phyloP scores from a whole-genome alignment of 2,329 filamentous ascomycete genomes.

The Albifimbria verrucaria region DNA sequence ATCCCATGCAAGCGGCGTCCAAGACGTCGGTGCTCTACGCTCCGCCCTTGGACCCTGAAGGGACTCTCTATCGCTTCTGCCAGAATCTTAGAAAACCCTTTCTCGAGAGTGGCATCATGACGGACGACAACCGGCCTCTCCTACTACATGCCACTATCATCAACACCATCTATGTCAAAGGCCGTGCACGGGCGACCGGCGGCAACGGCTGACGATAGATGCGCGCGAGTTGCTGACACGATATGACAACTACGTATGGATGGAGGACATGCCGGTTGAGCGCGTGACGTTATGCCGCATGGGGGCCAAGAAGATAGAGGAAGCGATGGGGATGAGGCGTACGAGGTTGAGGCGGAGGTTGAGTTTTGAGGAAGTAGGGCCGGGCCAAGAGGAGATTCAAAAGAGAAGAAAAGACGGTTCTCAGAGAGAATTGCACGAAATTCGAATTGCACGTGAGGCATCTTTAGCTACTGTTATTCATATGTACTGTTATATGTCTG shows the following conservation, averaged over 20 bases:
- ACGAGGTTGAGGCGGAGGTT: slow-evolving; percentile 52
- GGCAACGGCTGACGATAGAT: slow-evolving; percentile 47
- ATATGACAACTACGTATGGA: slow-evolving; percentile 69
- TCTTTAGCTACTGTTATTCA: no score
- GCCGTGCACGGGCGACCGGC: slow-evolving; percentile 24
- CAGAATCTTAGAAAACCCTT: slow-evolving; percentile 53
- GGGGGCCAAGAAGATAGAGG: slow-evolving; percentile 69
- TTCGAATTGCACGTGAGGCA: no score
- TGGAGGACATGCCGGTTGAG: slow-evolving; percentile 63
- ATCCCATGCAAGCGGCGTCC: slow-evolving; percentile 56
- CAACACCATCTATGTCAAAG: slow-evolving; percentile 82
- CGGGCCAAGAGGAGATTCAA: no score
- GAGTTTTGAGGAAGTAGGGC: slow-evolving; percentile 33
- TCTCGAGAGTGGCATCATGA: slow-evolving; percentile 51
- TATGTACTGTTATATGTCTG: no score
- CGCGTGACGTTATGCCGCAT: slow-evolving; percentile 78
- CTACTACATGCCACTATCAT: slow-evolving; percentile 81
- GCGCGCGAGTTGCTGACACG: slow-evolving; percentile 52
- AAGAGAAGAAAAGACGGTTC: no score
- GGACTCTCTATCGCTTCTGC: slow-evolving; percentile 55
- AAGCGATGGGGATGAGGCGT: slow-evolving; percentile 46
- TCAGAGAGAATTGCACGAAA: no score
- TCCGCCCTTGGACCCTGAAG: slow-evolving; percentile 51
- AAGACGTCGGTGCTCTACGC: slow-evolving; percentile 65
- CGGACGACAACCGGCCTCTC: slow-evolving; percentile 58